Conservation (phyloP, 768 basidiomycete genomes). For the Neoboletus magnificus region DNA sequence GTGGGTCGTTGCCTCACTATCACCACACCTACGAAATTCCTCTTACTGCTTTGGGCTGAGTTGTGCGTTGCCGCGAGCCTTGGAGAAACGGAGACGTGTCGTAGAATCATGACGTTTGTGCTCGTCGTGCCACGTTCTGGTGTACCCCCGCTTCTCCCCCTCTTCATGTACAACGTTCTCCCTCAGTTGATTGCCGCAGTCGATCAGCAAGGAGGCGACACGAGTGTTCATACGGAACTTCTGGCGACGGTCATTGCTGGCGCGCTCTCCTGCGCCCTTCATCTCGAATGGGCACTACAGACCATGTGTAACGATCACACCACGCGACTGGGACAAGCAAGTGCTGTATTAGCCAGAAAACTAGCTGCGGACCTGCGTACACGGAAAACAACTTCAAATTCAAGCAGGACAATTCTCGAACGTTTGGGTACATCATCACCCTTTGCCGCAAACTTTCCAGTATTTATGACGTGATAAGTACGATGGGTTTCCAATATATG, state of each 20-base stretch:
- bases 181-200: constrained; percentile 54
- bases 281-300: constrained; percentile 67
- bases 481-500: constrained; percentile 5
- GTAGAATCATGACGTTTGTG: constrained; percentile 65
- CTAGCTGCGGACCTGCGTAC: constrained; percentile 60
- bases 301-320: constrained; percentile 49
- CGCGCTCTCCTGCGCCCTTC: constrained; percentile 60
- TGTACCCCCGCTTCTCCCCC: constrained; percentile 63
- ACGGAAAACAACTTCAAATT: constrained; percentile 45
- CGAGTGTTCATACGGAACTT: constrained; percentile 57
- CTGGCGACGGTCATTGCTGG: constrained; percentile 64
- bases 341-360: constrained; percentile 59
- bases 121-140: constrained; percentile 58
- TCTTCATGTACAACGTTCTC: constrained; percentile 67
- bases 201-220: constrained; percentile 53
- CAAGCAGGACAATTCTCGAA: constrained; percentile 54
- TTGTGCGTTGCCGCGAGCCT: constrained; percentile 49
- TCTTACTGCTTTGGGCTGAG: constrained; percentile 68
- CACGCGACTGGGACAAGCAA: constrained; percentile 58
- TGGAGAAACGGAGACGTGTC: constrained; percentile 59
- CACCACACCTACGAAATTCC: constrained; percentile 56
- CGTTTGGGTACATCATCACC: constrained; percentile 57
- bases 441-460: constrained; percentile 73
- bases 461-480: constrained; percentile 39
- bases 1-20: constrained; percentile 63